Percentiles rank a stretch among this genome's conserved stretches.
phyloP scores from a whole-genome alignment of 768 basidiomycete genomes.

The Auriculariales sp. region DNA sequence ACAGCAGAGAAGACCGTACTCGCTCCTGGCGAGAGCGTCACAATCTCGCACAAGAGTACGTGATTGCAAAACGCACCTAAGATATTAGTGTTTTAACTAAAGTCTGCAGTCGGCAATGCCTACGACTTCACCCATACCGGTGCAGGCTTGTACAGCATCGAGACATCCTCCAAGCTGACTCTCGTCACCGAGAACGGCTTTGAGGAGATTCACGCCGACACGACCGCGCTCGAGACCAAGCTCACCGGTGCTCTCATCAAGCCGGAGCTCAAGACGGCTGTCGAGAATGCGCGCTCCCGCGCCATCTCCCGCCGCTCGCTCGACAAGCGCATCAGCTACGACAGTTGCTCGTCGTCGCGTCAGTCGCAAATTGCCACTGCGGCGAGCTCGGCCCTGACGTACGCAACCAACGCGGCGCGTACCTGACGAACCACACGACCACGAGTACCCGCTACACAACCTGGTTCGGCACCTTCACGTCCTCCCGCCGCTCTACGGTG shows the following conservation, averaged over 20 bases:
- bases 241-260: background rate
- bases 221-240: slow-evolving; percentile 11
- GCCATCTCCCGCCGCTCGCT: slow-evolving; percentile 3
- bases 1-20: slow-evolving; percentile 18
- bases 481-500: no score
- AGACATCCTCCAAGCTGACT: slow-evolving; percentile 27
- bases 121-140: slow-evolving; percentile 32
- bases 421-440: slow-evolving; percentile 20
- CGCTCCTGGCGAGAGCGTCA: slow-evolving; percentile 10
- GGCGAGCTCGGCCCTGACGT: slow-evolving; percentile 12
- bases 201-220: slow-evolving; percentile 19
- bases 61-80: background rate
- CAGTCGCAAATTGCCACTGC: slow-evolving; percentile 22
- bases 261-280: background rate
- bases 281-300: slow-evolving; percentile 17
- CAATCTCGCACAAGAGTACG: slow-evolving; percentile 6
- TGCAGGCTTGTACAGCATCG: slow-evolving; percentile 26
- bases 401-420: slow-evolving; percentile 17
- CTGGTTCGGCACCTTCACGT: slow-evolving; percentile 36
- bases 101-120: slow-evolving; percentile 24
- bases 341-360: slow-evolving; percentile 23
- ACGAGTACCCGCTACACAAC: slow-evolving; percentile 29
- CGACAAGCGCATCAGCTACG: slow-evolving; percentile 22
- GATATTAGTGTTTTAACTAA: background rate
- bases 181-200: slow-evolving; percentile 20